Evolutionary conservation across 1,284 basidiomycete species (phyloP).

Genomic region (Fomitopsis pinicola): DNA sequence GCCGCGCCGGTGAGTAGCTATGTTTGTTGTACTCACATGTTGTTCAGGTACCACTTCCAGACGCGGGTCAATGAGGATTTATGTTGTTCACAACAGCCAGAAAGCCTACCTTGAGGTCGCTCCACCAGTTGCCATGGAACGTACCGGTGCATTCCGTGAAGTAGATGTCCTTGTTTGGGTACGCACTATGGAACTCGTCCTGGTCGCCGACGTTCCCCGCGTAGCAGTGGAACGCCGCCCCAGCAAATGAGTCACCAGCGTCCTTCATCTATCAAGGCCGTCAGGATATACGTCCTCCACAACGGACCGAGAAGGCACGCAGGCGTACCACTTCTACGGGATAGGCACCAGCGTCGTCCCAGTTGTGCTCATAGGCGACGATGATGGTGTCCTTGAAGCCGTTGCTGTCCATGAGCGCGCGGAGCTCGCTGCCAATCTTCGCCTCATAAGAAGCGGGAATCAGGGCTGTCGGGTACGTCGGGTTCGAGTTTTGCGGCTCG

Average conservation of each 20-base stretch:
- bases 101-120: slow-evolving; percentile 53
- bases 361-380: slow-evolving; percentile 48
- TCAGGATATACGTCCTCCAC: neutral
- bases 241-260: slow-evolving; percentile 39
- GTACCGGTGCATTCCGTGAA: slow-evolving; percentile 48
- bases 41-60: slow-evolving; percentile 67
- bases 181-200: slow-evolving; percentile 39
- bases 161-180: slow-evolving; percentile 45
- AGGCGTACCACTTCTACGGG: slow-evolving; percentile 40
- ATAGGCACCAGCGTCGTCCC: slow-evolving; percentile 44
- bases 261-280: slow-evolving; percentile 38
- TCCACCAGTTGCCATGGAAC: slow-evolving; percentile 67
- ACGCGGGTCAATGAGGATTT: neutral
- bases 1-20: slow-evolving; percentile 37
- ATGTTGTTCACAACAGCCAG: too few relatives aligned
- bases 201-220: slow-evolving; percentile 36
- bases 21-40: slow-evolving; percentile 40
- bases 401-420: slow-evolving; percentile 40
- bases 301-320: neutral
- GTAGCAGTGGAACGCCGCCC: slow-evolving; percentile 51
- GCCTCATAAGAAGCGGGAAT: slow-evolving; percentile 37
- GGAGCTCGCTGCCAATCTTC: slow-evolving; percentile 35
- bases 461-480: slow-evolving; percentile 39
- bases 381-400: slow-evolving; percentile 39
- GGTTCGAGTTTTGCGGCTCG: slow-evolving; percentile 42